Base-by-base conservation (phyloP, 1,284 basidiomycete genomes). In the Trichosporon asahii region DNA sequence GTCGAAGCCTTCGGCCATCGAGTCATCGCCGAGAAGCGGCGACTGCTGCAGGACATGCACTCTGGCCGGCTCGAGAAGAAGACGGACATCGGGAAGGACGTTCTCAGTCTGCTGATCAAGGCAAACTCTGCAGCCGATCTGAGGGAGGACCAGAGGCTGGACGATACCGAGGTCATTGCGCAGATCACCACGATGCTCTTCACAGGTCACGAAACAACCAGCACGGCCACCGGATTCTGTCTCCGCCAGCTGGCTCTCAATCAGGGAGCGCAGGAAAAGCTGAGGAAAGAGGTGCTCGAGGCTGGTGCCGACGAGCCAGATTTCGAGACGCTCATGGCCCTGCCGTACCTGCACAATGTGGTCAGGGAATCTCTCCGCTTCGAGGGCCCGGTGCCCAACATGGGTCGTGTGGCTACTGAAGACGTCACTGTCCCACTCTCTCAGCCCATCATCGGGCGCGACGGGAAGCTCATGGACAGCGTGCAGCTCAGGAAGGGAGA, bases 171-270 rank as follows among this genome's bases (percentile, higher is more conserved):
- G 76, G 88, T 91, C 3, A 83, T 90, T 23, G 90, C 87, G 70
- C 91, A 92, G 79, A 91, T 93, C 72, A 88, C 89, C 9, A 92
- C 90, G 0, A 90, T 93, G 78, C 86, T 93, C 57, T 74, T 81
- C 2, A 80, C 82, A 0, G 92, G 92, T 0, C 90, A 93, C 79
- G 92, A 94, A 79, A 94, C 93, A 0, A 90, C 89, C 0, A 88
- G 88, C 0, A 89, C 88, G 0, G 88, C 90, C 1, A 68, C 61
- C 15, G 63, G 68, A 11, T 69, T 55, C 37, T 64, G 64, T 37
- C 57, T 61, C 18, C 57, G 57, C 29, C 57, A 87, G 25, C 87
- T 92, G 25, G 85, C 89, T 0, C 83, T 82, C 31, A 76, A 87
- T 60, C 87, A 84, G 0, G 79, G 80, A 0, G 82, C 85, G 11